Percentiles rank a stretch among this genome's conserved stretches.
phyloP scores from a whole-genome alignment of 164 flowering plant genomes.

The Tinospora cordifolia region DNA sequence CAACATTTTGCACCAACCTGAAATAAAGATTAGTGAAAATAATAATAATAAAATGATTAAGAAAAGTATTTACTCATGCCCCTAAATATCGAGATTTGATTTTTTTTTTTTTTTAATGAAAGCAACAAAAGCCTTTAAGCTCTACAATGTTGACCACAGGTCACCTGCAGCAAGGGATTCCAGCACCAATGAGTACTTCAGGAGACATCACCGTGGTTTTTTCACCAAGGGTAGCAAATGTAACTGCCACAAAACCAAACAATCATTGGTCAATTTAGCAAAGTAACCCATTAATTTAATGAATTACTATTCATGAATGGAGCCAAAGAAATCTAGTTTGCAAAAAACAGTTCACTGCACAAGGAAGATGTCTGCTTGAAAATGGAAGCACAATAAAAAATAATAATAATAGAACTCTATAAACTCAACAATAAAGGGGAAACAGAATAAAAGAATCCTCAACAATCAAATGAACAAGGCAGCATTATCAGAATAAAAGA shows the following conservation, averaged over 20 bases:
- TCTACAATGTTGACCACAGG: conserved; percentile 2
- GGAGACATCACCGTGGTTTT: conserved; percentile 98
- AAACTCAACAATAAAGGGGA: no score
- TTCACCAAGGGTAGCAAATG: conserved; percentile 91
- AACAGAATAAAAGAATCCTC: not conserved
- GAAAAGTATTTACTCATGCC: not conserved
- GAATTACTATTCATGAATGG: not conserved
- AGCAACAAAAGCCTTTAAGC: conserved; percentile 5
- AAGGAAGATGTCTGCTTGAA: no score
- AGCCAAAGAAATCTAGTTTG: no score
- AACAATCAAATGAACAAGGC: not conserved
- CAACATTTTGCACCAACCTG: conserved; percentile 97
- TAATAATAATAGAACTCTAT: no score
- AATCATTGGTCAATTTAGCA: not conserved
- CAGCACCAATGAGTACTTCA: conserved; percentile 76
- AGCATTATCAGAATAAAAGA: not conserved
- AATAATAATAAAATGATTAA: not conserved
- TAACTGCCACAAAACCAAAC: conserved; percentile 39
- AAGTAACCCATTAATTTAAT: not conserved
- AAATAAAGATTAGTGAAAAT: conserved; percentile 18
- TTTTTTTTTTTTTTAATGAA: not conserved
- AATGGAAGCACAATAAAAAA: no score
- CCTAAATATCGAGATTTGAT: not conserved
- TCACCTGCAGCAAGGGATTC: conserved; percentile 99
- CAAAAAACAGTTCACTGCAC: no score